Conservation (phyloP, 208 protist genomes). For the Eutreptiella sp. region DNA sequence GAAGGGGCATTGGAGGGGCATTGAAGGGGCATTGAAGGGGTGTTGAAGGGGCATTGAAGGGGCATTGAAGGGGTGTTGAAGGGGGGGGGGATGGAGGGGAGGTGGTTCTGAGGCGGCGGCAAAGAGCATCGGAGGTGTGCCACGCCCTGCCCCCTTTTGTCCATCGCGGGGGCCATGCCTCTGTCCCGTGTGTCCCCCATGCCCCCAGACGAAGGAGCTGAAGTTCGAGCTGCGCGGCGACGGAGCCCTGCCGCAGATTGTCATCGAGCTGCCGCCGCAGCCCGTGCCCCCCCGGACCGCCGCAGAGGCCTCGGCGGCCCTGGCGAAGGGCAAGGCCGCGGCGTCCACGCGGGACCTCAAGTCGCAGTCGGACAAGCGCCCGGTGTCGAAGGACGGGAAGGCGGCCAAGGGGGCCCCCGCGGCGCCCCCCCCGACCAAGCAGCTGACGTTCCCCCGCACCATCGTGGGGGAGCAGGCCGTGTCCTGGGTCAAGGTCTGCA, state of each 20-base stretch:
- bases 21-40: no score
- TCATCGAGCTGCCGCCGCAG: slow-evolving; percentile 58
- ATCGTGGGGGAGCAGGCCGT: slow-evolving; percentile 51
- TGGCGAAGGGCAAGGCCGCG: no score
- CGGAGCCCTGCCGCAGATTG: slow-evolving; percentile 78
- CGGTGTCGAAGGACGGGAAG: background rate
- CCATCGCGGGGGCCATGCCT: no score
- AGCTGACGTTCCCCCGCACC: slow-evolving; percentile 64
- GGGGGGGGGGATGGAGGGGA: no score
- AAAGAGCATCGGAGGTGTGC: no score
- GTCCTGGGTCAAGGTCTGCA: slow-evolving; percentile 61
- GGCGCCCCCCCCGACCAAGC: background rate
- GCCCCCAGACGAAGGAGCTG: slow-evolving; percentile 60
- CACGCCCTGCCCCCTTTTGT: no score
- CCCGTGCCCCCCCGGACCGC: slow-evolving; percentile 36
- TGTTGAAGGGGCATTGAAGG: no score
- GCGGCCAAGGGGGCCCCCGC: background rate
- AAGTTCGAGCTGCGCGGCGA: slow-evolving; percentile 80
- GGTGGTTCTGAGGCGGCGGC: no score
- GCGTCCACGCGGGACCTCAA: no score
- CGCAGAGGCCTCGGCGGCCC: background rate
- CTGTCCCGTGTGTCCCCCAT: no score
- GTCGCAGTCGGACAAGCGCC: slow-evolving; percentile 11
- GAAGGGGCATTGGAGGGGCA: no score
- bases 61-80: no score